These are phyloP conservation scores for Dothideomycetes sp. DNA, from an alignment of 2,329 filamentous ascomycete genomes.

Conservation along the genomic window DNA sequence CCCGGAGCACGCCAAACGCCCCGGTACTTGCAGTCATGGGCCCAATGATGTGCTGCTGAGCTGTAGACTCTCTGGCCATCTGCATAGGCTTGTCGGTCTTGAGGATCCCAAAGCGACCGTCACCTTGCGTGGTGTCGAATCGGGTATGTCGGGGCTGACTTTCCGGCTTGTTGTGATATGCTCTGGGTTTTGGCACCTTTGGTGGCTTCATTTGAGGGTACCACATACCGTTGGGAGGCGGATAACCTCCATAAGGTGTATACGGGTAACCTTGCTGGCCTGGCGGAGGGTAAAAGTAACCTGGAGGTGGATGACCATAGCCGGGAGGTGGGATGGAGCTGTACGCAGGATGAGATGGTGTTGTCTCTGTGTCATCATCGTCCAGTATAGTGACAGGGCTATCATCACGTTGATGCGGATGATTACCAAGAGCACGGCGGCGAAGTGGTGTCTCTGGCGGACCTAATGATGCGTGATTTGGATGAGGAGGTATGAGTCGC, in stretches of 20 bases:
- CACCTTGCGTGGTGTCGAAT: slow-evolving; percentile 3
- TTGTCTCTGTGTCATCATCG: slow-evolving; percentile 2
- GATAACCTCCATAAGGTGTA: not conserved
- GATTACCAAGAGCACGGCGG: slow-evolving; percentile 7
- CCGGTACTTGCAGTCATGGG: not conserved
- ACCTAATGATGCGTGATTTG: not conserved
- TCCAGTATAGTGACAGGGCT: slow-evolving; percentile 2
- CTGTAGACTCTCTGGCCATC: not conserved
- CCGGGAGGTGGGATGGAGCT: not conserved
- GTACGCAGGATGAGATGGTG: not conserved
- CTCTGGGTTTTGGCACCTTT: not conserved
- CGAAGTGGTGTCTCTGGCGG: slow-evolving; percentile 3
- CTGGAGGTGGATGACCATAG: not conserved
- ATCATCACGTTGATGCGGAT: slow-evolving; percentile 4
- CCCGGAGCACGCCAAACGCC: slow-evolving; percentile 5
- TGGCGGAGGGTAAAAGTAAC: not conserved
- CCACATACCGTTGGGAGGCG: not conserved
- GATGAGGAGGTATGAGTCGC: not conserved
- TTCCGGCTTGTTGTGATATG: not conserved
- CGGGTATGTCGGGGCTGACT: not conserved
- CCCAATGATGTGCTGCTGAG: slow-evolving; percentile 3
- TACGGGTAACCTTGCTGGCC: not conserved
- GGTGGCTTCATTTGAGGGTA: not conserved
- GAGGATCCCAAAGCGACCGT: slow-evolving; percentile 4
- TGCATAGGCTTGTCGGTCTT: slow-evolving; percentile 1